Evolutionary conservation across 73 alveolate genomes (phyloP), one percentile per base, ranked within the genome.

Genomic region (Tetrahymena thermophila): DNA sequence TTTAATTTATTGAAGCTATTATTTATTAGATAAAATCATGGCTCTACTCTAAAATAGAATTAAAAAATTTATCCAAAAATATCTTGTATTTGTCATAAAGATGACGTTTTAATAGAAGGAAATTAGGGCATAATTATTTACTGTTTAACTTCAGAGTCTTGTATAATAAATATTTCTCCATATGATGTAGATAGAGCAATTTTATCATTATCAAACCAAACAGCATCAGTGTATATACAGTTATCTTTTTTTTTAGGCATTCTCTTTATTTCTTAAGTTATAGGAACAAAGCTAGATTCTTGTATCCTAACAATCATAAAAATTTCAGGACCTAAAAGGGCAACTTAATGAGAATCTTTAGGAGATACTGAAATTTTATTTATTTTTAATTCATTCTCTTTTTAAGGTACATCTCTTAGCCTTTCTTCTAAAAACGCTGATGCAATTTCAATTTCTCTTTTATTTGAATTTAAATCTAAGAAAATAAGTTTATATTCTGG

Each of bases 171-270:
- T 42, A 98, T 95, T 93, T 98, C 99, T 34, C 99, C 99, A 44
- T 94, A 97, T 7, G 97, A 96, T 43, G 98, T 97, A 85, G 98
- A 94, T 31, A 97, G 97, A 35, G 98, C 98, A 15, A 98, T 71
- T 85, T 96, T 97, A 85, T 97, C 97, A n/a, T 98, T 99, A 35
- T 97, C 99, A 35, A 98, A 94, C 99, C 99, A 98, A 37, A 97
- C 97, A 94, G 98, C 99, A 93, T 98, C 99, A 56, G 98, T 97
- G 56, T 97, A 97, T 83, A 85, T 97, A 71, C 97, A 56, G 37
- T 71, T n/a, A 71, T 71, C 89, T 71, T 71, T 71, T 71, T 71
- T 71, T 71, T 31, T 71, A 38, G 98, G 97, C 50, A 97, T 96
- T 85, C 97, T 97, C 35, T 94, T 85, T 42, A 98, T 97, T 89